Evolutionary conservation across 768 basidiomycete species (phyloP), one percentile per base, ranked within the genome.

Genomic region (Tylopilus sp.): DNA sequence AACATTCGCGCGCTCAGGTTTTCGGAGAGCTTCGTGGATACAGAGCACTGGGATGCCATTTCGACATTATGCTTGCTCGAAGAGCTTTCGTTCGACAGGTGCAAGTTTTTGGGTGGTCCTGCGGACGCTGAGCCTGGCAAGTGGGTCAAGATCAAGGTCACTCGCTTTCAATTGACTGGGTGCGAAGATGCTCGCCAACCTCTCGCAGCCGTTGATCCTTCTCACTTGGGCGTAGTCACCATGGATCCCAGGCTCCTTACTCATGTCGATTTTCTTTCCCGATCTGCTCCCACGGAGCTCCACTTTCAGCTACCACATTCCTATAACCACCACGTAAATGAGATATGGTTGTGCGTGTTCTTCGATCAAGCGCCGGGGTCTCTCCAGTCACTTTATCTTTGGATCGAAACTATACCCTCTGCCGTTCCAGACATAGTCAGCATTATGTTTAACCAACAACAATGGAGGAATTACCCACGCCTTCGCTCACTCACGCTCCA

Each of bases 1-100:
- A 53, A 59, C 42, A 41, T 67, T 20, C 56, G 15, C 9, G 36
- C 41, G 8, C 48, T 66, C 40, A 11, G 15, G 7, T 59, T 67
- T 40, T 40, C 11, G 2, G 0, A 3, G 3, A 52, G 53, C 17
- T 35, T 41, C 23, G 48, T 67, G 43, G 46, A 50, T 17, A n/a
- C n/a, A 1, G 44, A 49, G 0, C 45, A 66, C 39, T 63, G 66
- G 58, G 1, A 30, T 7, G 52, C 42, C 7, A 52, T 68, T 4
- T 40, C 43, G n/a, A 7, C 40, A 2, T 36, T 63, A 15, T 6
- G 15, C 25, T 35, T 6, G 18, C 66, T 68, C 40, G 47, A 63
- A 31, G 20, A 43, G 10, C 55, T 66, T 2, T 31, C 42, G 12
- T 68, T 68, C 23, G 0, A 31, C 0, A 0, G 0, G 1, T 61